Percentiles rank a stretch among this genome's conserved stretches.
Evolutionary conservation across 306 rosid genomes (phyloP).

Genomic region (Leucaena leucocephala): DNA sequence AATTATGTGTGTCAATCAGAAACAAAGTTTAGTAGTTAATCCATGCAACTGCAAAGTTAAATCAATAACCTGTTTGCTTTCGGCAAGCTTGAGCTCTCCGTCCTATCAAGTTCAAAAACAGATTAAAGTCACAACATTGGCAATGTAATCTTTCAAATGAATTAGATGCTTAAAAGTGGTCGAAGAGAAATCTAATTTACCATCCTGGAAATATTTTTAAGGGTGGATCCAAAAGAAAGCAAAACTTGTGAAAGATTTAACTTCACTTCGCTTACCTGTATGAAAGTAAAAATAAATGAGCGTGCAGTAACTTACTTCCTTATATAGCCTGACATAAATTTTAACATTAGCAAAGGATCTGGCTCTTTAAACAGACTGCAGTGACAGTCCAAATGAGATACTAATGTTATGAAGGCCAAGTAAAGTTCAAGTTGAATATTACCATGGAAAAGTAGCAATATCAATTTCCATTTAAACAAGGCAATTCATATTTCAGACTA

Average conservation of each 20-base stretch:
- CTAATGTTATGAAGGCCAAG: constrained; percentile 20
- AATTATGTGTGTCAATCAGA: neutral
- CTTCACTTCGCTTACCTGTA: constrained; percentile 73
- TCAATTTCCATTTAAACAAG: constrained; percentile 11
- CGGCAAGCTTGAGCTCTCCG: constrained; percentile 41
- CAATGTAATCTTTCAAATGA: constrained; percentile 8
- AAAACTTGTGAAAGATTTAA: constrained; percentile 76
- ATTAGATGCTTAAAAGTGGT: neutral
- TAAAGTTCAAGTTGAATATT: constrained; percentile 14
- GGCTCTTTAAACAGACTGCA: neutral
- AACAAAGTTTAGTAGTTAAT: constrained; percentile 1
- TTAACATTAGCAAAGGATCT: constrained; percentile 1
- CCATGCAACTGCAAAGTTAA: constrained; percentile 21
- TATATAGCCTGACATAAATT: constrained; percentile 3
- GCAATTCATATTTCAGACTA: neutral
- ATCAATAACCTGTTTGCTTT: constrained; percentile 45
- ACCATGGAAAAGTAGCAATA: constrained; percentile 1
- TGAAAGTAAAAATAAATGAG: constrained; percentile 10
- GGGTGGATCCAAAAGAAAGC: constrained; percentile 41
- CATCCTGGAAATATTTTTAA: constrained; percentile 35
- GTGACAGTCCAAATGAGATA: constrained; percentile 21
- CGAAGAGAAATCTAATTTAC: constrained; percentile 24
- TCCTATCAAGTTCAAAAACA: constrained; percentile 31
- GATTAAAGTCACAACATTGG: constrained; percentile 28
- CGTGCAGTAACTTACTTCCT: neutral